Evolutionary conservation across 176 grass and related monocot species (phyloP).

Genomic region (Eragrostis curvula): DNA sequence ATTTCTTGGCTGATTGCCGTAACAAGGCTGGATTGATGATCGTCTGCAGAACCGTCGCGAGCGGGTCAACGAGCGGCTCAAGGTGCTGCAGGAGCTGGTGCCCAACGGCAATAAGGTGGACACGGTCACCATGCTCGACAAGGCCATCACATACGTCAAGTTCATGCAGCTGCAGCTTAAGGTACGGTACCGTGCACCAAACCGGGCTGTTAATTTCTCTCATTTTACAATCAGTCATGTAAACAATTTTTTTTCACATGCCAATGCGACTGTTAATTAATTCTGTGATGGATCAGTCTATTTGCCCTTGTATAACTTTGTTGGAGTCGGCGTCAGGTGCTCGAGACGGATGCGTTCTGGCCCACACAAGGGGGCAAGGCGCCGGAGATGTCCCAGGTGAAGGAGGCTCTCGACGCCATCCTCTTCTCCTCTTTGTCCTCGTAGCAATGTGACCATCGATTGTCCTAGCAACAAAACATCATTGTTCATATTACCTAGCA

Average conservation of each 20-base stretch:
- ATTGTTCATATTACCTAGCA: no score
- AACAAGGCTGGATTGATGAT: neutral
- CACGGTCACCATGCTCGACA: constrained; percentile 76
- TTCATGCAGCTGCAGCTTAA: constrained; percentile 83
- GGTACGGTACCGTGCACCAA: no score
- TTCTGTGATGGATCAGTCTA: no score
- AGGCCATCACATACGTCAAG: constrained; percentile 77
- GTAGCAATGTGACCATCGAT: neutral
- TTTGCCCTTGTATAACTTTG: no score
- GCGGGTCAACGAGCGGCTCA: constrained; percentile 71
- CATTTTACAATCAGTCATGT: no score
- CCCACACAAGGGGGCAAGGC: constrained; percentile 53
- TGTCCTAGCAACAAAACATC: neutral
- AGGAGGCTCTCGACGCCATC: constrained; percentile 68
- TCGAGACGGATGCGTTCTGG: constrained; percentile 81
- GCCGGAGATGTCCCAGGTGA: constrained; percentile 58
- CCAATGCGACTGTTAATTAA: no score
- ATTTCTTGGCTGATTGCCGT: no score
- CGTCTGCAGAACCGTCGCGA: constrained; percentile 53
- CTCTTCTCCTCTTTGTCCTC: constrained; percentile 8
- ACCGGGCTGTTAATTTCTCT: no score
- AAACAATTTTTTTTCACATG: no score
- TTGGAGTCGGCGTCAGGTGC: no score
- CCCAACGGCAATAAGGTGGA: constrained; percentile 69
- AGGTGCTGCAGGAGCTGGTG: constrained; percentile 71